Conservation (phyloP, 2,329 filamentous ascomycete genomes). For the Scedosporium aurantiacum region DNA sequence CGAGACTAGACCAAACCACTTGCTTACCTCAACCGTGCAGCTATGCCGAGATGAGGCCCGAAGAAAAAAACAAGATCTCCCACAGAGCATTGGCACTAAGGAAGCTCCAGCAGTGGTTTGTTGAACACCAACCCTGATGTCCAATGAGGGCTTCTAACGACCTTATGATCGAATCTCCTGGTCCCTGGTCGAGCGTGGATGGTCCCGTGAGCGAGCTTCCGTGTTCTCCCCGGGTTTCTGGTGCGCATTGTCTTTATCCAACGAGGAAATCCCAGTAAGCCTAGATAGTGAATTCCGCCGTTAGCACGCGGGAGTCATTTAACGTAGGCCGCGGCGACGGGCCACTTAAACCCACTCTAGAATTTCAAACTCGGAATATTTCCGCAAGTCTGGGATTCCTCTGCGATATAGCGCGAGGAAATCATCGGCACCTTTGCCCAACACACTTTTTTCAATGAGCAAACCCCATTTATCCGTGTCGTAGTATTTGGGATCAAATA, state of each 20-base stretch:
- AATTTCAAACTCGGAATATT: slow-evolving; percentile 68
- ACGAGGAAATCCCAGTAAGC: not conserved
- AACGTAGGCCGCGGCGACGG: not conserved
- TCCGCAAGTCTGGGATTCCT: slow-evolving; percentile 54
- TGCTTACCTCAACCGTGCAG: slow-evolving; percentile 23
- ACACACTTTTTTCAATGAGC: not conserved
- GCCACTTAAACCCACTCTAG: slow-evolving; percentile 45
- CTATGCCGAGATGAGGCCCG: slow-evolving; percentile 89
- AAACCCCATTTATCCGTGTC: slow-evolving; percentile 5
- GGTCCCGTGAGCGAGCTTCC: too few relatives aligned
- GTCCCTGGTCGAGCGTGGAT: too few relatives aligned
- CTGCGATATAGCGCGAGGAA: slow-evolving; percentile 65
- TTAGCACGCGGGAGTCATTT: not conserved
- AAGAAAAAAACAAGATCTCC: slow-evolving; percentile 81
- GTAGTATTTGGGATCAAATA: slow-evolving; percentile 60
- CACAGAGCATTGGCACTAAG: slow-evolving; percentile 80
- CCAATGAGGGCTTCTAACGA: not conserved
- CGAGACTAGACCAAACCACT: not conserved
- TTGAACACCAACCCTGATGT: slow-evolving; percentile 22
- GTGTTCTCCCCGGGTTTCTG: too few relatives aligned
- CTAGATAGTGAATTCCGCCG: not conserved
- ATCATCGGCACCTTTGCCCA: slow-evolving; percentile 23
- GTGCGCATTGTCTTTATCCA: not conserved
- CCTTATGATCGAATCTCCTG: not conserved
- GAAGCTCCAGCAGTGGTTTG: slow-evolving; percentile 77